Percentiles rank a stretch among this genome's conserved stretches.
Conservation (phyloP, 108 stramenopile species). For the Pseudonitzschia delicatissima region DNA sequence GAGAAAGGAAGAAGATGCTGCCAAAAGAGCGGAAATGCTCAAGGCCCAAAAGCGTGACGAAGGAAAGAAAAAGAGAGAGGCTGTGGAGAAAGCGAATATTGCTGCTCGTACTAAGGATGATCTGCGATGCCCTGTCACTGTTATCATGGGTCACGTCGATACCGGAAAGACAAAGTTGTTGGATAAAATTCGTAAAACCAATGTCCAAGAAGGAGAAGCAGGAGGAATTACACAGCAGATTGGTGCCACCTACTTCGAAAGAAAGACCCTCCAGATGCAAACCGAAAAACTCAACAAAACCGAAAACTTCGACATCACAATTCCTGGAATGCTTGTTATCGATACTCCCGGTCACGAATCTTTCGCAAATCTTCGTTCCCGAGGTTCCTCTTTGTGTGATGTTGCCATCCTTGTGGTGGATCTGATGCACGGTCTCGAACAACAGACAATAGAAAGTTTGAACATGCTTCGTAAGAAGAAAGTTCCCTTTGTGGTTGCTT, state of each 20-base stretch:
- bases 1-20: conserved; percentile 57
- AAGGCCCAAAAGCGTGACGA: conserved; percentile 76
- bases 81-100: conserved; percentile 80
- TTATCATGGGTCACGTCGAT: conserved; percentile 99
- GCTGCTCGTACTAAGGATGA: conserved; percentile 83
- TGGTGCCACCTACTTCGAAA: conserved; percentile 99
- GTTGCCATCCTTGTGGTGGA: conserved; percentile 99
- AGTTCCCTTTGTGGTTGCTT: conserved; percentile 97
- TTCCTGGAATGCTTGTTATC: conserved; percentile 98
- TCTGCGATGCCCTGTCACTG: conserved; percentile 95
- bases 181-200: conserved; percentile 99
- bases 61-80: conserved; percentile 69
- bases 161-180: conserved; percentile 99
- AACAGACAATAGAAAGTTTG: conserved; percentile 98
- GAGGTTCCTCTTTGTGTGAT: conserved; percentile 97
- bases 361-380: conserved; percentile 95
- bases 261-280: conserved; percentile 83
- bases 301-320: conserved; percentile 80
- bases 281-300: conserved; percentile 83
- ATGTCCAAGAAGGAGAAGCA: conserved; percentile 99
- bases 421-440: conserved; percentile 99
- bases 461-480: conserved; percentile 88
- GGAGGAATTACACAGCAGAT: conserved; percentile 99
- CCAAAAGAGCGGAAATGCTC: conserved; percentile 40
- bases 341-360: conserved; percentile 99